Conservation (phyloP, 306 rosid species). For the Rubus idaeus region DNA sequence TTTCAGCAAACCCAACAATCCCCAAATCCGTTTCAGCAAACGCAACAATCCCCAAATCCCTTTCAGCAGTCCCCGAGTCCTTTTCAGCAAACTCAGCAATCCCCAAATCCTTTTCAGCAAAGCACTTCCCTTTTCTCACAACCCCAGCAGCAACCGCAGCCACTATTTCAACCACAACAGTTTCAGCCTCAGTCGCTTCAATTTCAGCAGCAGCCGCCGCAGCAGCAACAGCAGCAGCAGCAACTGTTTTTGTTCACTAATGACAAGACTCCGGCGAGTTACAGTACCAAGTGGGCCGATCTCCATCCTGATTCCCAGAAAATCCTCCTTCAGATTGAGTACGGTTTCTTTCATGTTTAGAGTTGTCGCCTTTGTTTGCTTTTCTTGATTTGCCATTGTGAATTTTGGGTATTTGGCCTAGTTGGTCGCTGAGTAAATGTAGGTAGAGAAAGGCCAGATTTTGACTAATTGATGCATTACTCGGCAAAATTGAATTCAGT, state of each 20-base stretch:
- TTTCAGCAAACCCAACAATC: constrained; percentile 22
- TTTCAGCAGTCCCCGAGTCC: constrained; percentile 24
- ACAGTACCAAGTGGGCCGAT: constrained; percentile 87
- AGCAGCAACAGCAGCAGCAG: constrained; percentile 37
- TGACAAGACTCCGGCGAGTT: constrained; percentile 78
- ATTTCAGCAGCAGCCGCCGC: constrained; percentile 27
- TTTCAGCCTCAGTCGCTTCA: constrained; percentile 29
- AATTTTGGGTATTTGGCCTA: background rate
- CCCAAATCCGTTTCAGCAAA: constrained; percentile 31
- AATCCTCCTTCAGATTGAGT: constrained; percentile 85
- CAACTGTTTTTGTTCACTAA: constrained; percentile 67
- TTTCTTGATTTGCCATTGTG: background rate
- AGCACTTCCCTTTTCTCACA: constrained; percentile 37
- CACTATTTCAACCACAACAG: constrained; percentile 30
- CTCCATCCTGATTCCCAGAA: constrained; percentile 97
- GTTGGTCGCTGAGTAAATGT: constrained; percentile 12
- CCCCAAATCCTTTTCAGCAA: constrained; percentile 46
- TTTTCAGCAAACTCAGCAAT: constrained; percentile 40
- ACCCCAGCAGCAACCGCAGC: constrained; percentile 32
- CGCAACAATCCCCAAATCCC: constrained; percentile 19
- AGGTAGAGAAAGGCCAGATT: background rate
- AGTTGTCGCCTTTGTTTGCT: background rate
- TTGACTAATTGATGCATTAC: constrained; percentile 1
- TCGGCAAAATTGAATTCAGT: background rate
- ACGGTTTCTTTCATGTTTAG: constrained; percentile 11